Conservation (phyloP, 176 grass and related monocot genomes). For the Otatea glauca region DNA sequence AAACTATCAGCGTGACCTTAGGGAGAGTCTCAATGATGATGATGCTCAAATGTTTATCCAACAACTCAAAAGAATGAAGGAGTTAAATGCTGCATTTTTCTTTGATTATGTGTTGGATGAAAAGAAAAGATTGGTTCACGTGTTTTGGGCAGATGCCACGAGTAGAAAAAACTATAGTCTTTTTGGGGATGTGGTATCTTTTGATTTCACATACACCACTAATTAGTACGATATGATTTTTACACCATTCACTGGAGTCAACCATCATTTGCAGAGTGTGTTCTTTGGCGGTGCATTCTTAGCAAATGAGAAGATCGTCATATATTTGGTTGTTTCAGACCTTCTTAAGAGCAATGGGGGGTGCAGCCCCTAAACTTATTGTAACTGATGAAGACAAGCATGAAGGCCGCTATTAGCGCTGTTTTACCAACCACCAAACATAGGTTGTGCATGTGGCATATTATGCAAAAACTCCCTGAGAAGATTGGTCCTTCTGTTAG, state of each 20-base stretch:
- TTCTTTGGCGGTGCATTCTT: background rate
- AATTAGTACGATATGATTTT: too few species aligned
- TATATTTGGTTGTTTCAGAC: background rate
- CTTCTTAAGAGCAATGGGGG: constrained; percentile 1
- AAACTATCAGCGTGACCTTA: background rate
- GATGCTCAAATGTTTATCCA: background rate
- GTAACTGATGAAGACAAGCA: constrained; percentile 4
- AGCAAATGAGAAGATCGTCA: constrained; percentile 4
- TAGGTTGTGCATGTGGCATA: too few species aligned
- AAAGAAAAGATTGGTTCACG: too few species aligned
- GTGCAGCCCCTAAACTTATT: background rate
- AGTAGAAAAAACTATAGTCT: too few species aligned
- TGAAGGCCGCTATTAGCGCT: too few species aligned
- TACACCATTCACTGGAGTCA: too few species aligned
- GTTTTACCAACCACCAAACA: too few species aligned
- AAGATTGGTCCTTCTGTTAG: too few species aligned
- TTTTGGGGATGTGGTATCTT: too few species aligned
- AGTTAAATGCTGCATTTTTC: background rate
- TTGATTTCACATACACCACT: too few species aligned
- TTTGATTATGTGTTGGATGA: background rate
- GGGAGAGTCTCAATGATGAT: background rate
- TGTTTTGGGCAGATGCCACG: too few species aligned
- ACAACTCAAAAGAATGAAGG: background rate
- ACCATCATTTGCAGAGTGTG: background rate
- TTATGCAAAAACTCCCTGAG: too few species aligned